phyloP scores from a whole-genome alignment of 2,329 filamentous ascomycete species.

The Colletotrichum sp. region DNA sequence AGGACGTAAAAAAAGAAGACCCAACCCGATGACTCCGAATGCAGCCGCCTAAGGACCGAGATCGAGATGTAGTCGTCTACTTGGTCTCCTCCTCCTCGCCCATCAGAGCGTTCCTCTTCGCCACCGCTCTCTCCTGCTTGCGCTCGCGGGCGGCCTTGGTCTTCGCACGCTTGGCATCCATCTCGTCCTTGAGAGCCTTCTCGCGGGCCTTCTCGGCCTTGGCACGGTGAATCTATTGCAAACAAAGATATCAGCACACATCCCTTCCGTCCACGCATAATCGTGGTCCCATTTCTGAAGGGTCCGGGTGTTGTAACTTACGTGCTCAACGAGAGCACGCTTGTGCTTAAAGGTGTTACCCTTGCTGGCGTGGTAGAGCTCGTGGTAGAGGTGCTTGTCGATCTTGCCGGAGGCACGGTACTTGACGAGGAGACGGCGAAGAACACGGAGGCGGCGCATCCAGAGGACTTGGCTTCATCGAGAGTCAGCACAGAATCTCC shows the following conservation, averaged over 20 bases:
- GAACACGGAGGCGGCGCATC: slow-evolving; percentile 99
- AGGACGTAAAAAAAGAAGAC: slow-evolving; percentile 52
- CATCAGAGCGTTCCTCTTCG: slow-evolving; percentile 88
- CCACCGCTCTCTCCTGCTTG: slow-evolving; percentile 88
- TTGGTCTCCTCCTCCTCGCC: slow-evolving; percentile 70
- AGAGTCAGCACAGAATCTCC: slow-evolving; percentile 2
- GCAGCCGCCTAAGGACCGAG: slow-evolving; percentile 56
- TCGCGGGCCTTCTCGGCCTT: slow-evolving; percentile 99
- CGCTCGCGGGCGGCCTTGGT: slow-evolving; percentile 99
- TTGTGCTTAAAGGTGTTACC: slow-evolving; percentile 99
- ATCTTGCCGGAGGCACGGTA: slow-evolving; percentile 99
- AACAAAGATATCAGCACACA: not conserved
- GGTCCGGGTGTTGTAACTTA: slow-evolving; percentile 62
- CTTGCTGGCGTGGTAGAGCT: slow-evolving; percentile 99
- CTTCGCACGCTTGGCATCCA: slow-evolving; percentile 99
- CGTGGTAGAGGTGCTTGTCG: slow-evolving; percentile 99
- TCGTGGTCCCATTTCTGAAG: not conserved
- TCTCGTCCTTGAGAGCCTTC: slow-evolving; percentile 96
- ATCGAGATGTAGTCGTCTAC: slow-evolving; percentile 49
- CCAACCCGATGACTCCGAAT: slow-evolving; percentile 66
- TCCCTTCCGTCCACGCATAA: not conserved
- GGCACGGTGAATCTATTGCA: slow-evolving; percentile 92
- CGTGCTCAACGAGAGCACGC: slow-evolving; percentile 99
- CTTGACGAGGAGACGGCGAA: slow-evolving; percentile 98
- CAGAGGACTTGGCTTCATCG: slow-evolving; percentile 86